Conservation (phyloP, 441 rosid species). For the Euphorbia celastroides region DNA sequence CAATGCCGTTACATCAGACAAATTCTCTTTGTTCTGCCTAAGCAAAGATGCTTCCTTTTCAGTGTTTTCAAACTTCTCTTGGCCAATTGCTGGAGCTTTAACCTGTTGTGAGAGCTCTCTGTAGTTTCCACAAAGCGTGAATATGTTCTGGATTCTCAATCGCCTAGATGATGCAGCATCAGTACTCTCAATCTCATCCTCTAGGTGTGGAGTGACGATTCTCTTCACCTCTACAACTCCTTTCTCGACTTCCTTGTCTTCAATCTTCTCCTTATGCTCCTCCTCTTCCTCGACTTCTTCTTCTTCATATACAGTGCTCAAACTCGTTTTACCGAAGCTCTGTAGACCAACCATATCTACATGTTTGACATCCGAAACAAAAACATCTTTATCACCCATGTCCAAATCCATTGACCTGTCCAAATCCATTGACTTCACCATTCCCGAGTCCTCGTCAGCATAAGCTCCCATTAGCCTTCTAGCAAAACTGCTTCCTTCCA, state of each 20-base stretch:
- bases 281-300: constrained; percentile 57
- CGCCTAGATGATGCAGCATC: constrained; percentile 55
- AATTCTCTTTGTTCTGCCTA: constrained; percentile 23
- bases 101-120: constrained; percentile 73
- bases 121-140: constrained; percentile 84
- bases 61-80: constrained; percentile 24
- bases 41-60: constrained; percentile 22
- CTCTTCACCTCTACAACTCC: constrained; percentile 69
- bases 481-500: constrained; percentile 66
- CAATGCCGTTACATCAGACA: constrained; percentile 17
- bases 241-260: constrained; percentile 72
- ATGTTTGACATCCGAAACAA: constrained; percentile 34
- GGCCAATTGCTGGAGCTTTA: constrained; percentile 33
- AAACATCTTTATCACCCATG: constrained; percentile 71
- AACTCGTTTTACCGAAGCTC: constrained; percentile 27
- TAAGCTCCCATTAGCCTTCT: constrained; percentile 52
- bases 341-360: constrained; percentile 22
- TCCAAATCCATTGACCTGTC: constrained; percentile 96
- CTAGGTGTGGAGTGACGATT: constrained; percentile 19
- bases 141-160: constrained; percentile 73
- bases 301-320: constrained; percentile 92
- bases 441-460: constrained; percentile 74
- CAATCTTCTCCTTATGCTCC: constrained; percentile 20
- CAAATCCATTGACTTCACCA: constrained; percentile 99
- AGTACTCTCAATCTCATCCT: constrained; percentile 19